Percentiles rank a stretch among this genome's conserved stretches.
These are phyloP conservation scores for Elymus sibiricus DNA, from an alignment of 176 grass and related monocot genomes.

Conservation along the genomic window DNA sequence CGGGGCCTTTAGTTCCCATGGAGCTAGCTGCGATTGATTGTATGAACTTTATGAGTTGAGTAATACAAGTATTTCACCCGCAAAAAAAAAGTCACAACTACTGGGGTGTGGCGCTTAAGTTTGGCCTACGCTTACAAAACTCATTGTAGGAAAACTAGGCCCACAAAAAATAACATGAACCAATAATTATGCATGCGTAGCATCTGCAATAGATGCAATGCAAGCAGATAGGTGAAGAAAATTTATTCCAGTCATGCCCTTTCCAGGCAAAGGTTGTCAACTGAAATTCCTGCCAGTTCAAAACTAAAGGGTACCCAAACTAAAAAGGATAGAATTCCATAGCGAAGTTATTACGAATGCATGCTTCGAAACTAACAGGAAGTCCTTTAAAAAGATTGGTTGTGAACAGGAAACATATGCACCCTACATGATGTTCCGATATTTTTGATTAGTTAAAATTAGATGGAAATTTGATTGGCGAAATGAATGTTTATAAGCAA, in stretches of 20 bases:
- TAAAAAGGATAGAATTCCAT: neutral
- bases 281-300: constrained; percentile 18
- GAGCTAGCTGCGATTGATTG: too few species aligned
- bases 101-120: neutral
- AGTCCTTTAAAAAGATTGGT: constrained; percentile 1
- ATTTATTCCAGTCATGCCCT: neutral
- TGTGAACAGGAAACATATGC: neutral
- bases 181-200: neutral
- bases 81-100: neutral
- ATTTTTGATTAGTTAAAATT: neutral
- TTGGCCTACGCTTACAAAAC: neutral
- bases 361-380: neutral
- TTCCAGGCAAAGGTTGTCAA: neutral
- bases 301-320: neutral
- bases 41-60: too few species aligned
- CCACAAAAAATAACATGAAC: constrained; percentile 10
- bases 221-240: neutral
- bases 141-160: neutral
- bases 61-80: too few species aligned
- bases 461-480: neutral
- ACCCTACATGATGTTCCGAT: neutral
- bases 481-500: constrained; percentile 9
- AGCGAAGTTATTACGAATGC: neutral
- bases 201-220: neutral
- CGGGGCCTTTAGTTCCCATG: too few species aligned